Percentiles rank a stretch among this genome's conserved stretches.
These are phyloP conservation scores for Melastoma malabathricum DNA, from an alignment of 345 rosid species.

Conservation along the genomic window DNA sequence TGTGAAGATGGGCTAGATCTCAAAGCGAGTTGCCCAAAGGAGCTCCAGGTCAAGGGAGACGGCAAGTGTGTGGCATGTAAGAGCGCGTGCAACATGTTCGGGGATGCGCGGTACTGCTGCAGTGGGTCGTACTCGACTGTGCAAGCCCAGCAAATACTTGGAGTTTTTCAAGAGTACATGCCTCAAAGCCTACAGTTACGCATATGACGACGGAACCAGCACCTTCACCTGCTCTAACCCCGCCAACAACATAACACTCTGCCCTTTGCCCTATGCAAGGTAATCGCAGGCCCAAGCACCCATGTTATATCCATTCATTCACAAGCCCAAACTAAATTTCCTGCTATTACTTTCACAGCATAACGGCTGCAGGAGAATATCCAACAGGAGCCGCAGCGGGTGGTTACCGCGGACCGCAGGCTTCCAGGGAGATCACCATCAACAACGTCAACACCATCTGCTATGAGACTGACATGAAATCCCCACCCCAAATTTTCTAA, in stretches of 20 bases:
- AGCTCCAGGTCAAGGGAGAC: slow-evolving; percentile 22
- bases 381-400: too few species aligned
- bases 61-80: slow-evolving; percentile 35
- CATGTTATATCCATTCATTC: too few species aligned
- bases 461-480: too few species aligned
- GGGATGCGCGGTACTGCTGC: slow-evolving; percentile 46
- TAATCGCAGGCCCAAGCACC: not conserved
- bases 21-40: slow-evolving; percentile 39
- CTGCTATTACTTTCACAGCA: too few species aligned
- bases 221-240: slow-evolving; percentile 43
- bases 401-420: too few species aligned
- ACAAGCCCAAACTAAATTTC: too few species aligned
- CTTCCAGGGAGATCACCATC: too few species aligned
- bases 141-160: slow-evolving; percentile 41
- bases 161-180: slow-evolving; percentile 42
- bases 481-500: too few species aligned
- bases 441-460: too few species aligned
- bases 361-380: too few species aligned
- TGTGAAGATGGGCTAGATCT: slow-evolving; percentile 36
- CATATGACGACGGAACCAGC: slow-evolving; percentile 50
- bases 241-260: slow-evolving; percentile 45
- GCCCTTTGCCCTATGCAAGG: slow-evolving; percentile 37
- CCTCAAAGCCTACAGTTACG: slow-evolving; percentile 53
- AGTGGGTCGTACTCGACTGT: slow-evolving; percentile 38
- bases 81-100: slow-evolving; percentile 54